Evolutionary conservation across 2,329 filamentous ascomycete species (phyloP).

Genomic region (Pseudopithomyces maydicus): DNA sequence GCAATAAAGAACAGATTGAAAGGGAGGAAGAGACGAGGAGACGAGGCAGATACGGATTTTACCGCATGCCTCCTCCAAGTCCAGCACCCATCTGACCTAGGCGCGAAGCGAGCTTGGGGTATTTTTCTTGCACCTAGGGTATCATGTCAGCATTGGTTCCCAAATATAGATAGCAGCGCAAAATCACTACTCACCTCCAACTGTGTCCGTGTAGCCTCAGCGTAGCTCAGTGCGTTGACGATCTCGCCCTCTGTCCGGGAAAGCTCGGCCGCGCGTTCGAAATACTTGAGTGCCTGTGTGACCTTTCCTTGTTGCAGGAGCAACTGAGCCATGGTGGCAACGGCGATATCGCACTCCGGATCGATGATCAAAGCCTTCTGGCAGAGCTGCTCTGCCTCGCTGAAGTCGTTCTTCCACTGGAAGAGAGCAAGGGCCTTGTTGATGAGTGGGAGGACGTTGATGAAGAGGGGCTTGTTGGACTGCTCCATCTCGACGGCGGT

Average conservation of each 20-base stretch:
- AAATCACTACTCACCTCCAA: slow-evolving; percentile 62
- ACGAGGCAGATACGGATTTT: slow-evolving; percentile 11
- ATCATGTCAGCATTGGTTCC: slow-evolving; percentile 8
- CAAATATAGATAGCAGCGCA: background rate
- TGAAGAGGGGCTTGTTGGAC: slow-evolving; percentile 87
- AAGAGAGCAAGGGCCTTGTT: slow-evolving; percentile 98
- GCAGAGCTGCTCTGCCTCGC: slow-evolving; percentile 93
- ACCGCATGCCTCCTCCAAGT: slow-evolving; percentile 40
- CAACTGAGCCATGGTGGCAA: slow-evolving; percentile 97
- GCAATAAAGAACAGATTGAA: background rate
- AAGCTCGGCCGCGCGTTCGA: slow-evolving; percentile 93
- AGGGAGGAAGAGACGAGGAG: background rate
- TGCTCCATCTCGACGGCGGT: slow-evolving; percentile 99
- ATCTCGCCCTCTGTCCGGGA: slow-evolving; percentile 94
- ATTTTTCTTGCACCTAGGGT: slow-evolving; percentile 56
- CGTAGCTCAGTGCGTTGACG: slow-evolving; percentile 93
- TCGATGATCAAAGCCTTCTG: slow-evolving; percentile 98
- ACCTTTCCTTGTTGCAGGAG: slow-evolving; percentile 98
- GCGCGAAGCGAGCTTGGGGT: slow-evolving; percentile 55
- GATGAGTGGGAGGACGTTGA: slow-evolving; percentile 97
- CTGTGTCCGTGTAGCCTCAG: slow-evolving; percentile 94
- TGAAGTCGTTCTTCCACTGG: slow-evolving; percentile 98
- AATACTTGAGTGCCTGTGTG: slow-evolving; percentile 91
- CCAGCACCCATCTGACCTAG: slow-evolving; percentile 53
- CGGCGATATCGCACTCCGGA: slow-evolving; percentile 97